Percentiles rank a stretch among this genome's conserved stretches.
These are phyloP conservation scores for Hypomontagnella monticulosa DNA, from an alignment of 495 filamentous ascomycete genomes.

Conservation along the genomic window DNA sequence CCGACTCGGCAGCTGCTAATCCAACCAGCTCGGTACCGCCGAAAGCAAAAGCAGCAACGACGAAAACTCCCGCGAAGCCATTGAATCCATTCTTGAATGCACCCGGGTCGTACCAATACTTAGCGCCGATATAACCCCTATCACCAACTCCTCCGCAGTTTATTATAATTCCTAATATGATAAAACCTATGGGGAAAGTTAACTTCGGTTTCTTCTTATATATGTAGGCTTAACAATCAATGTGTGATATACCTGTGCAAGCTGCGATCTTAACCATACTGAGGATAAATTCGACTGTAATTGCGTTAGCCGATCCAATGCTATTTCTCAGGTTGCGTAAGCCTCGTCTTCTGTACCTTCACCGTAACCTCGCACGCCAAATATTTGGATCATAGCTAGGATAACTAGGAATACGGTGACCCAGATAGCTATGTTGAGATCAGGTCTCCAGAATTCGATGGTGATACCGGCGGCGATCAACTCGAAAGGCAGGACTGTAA, in stretches of 20 bases:
- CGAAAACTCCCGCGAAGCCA: constrained; percentile 72
- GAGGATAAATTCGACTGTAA: constrained; percentile 53
- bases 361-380: constrained; percentile 68
- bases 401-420: constrained; percentile 64
- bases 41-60: constrained; percentile 74
- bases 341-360: constrained; percentile 52
- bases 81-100: constrained; percentile 76
- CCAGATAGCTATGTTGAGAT: constrained; percentile 62
- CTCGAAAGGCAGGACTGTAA: constrained; percentile 62
- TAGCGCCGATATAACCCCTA: constrained; percentile 69
- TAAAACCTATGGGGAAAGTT: constrained; percentile 48
- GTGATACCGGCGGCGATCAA: constrained; percentile 61
- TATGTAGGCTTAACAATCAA: no score
- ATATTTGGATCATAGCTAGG: constrained; percentile 68
- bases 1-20: constrained; percentile 82
- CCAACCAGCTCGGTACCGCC: constrained; percentile 77
- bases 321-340: constrained; percentile 7
- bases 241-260: constrained; percentile 25
- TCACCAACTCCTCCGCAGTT: constrained; percentile 67
- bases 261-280: constrained; percentile 54
- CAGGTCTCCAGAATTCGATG: constrained; percentile 51
- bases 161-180: constrained; percentile 63
- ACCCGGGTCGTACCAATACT: constrained; percentile 65
- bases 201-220: no score
- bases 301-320: constrained; percentile 51